Conservation (phyloP, 2,329 filamentous ascomycete species). For the Colletotrichum caudatum region DNA sequence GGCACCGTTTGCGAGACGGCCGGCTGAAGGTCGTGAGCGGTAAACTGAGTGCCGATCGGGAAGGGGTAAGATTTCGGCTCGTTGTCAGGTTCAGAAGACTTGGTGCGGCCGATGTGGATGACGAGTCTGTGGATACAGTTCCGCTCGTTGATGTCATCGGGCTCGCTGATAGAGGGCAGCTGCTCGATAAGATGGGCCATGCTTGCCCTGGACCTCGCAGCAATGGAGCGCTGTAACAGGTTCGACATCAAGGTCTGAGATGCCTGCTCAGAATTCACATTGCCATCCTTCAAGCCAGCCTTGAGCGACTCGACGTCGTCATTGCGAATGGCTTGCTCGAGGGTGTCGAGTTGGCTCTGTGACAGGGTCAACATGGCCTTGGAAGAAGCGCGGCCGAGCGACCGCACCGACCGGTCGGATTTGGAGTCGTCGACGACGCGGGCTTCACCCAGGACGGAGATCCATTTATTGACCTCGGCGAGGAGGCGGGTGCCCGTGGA, state of each 20-base stretch:
- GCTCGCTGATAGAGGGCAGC: constrained; percentile 81
- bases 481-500: constrained; percentile 62
- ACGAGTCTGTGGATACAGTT: constrained; percentile 95
- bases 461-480: constrained; percentile 86
- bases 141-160: constrained; percentile 91
- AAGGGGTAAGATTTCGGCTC: constrained; percentile 64
- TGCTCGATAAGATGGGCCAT: constrained; percentile 78
- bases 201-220: constrained; percentile 74
- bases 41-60: constrained; percentile 65
- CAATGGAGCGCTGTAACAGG: constrained; percentile 81
- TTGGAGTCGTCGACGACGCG: constrained; percentile 81
- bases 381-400: constrained; percentile 80
- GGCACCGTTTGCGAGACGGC: constrained; percentile 75
- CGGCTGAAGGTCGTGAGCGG: constrained; percentile 82
- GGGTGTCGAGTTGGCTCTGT: constrained; percentile 72
- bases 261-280: constrained; percentile 62
- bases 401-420: constrained; percentile 80
- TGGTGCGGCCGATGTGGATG: constrained; percentile 89
- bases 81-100: constrained; percentile 60
- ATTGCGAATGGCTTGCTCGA: constrained; percentile 78
- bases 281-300: constrained; percentile 68
- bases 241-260: constrained; percentile 81
- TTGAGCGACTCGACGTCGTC: constrained; percentile 72
- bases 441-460: constrained; percentile 82
- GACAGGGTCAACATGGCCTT: constrained; percentile 81